These are phyloP conservation scores for Xylaria arbuscula DNA, from an alignment of 2,329 filamentous ascomycete genomes.

Conservation along the genomic window DNA sequence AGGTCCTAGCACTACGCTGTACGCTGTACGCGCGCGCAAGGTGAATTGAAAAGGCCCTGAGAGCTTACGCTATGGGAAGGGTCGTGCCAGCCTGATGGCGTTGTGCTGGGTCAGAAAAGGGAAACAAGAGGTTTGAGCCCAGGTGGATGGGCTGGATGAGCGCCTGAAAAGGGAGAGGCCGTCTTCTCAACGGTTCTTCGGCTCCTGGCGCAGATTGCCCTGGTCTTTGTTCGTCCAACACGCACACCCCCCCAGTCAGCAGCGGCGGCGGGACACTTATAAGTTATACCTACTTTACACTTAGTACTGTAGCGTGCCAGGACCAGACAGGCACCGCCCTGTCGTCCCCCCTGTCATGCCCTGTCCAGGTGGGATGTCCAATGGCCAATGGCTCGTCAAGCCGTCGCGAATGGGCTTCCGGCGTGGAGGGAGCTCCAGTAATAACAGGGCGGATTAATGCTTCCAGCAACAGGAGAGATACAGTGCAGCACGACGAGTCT, in stretches of 20 bases:
- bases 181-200: constrained; percentile 35
- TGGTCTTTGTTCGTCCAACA: constrained; percentile 30
- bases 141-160: constrained; percentile 27
- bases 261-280: constrained; percentile 32
- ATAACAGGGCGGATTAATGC: constrained; percentile 21
- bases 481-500: constrained; percentile 24
- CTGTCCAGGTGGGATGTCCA: constrained; percentile 9
- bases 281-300: neutral
- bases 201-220: constrained; percentile 33
- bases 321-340: constrained; percentile 28
- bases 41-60: constrained; percentile 14
- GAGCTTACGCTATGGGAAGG: constrained; percentile 3
- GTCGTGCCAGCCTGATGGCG: constrained; percentile 24
- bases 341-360: neutral
- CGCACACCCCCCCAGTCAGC: constrained; percentile 29
- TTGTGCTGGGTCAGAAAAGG: constrained; percentile 29
- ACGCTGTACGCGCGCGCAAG: constrained; percentile 20
- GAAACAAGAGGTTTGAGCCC: constrained; percentile 34
- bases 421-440: constrained; percentile 29
- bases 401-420: constrained; percentile 16
- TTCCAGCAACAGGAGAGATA: constrained; percentile 22
- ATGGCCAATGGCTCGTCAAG: constrained; percentile 4
- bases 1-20: constrained; percentile 16
- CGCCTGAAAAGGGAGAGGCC: constrained; percentile 31
- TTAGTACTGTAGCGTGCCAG: constrained; percentile 1